These are phyloP conservation scores for Suhomyces sp. DNA, from an alignment of 805 yeast species.

Conservation along the genomic window DNA sequence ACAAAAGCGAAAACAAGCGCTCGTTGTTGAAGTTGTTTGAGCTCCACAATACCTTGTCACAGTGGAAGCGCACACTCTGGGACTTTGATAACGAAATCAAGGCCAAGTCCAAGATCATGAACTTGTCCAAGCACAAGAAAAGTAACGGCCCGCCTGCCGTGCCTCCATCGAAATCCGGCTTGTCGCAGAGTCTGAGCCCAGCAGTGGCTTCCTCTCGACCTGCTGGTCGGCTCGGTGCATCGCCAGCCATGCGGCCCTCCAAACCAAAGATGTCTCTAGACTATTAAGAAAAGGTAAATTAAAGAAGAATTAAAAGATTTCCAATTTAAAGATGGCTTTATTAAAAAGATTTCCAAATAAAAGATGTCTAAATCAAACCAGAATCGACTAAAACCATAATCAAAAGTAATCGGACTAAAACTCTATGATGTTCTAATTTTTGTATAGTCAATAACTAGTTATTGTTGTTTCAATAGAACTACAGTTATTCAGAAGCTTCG, in stretches of 20 bases:
- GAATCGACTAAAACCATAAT: no score
- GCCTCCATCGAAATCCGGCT: neutral
- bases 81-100: conserved; percentile 35
- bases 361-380: no score
- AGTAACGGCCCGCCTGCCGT: conserved; percentile 1
- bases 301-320: no score
- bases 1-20: conserved; percentile 20
- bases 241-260: neutral
- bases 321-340: no score
- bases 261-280: neutral
- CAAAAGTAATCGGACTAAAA: no score
- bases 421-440: no score
- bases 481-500: no score
- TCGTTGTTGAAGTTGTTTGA: conserved; percentile 40
- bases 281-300: no score
- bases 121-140: conserved; percentile 38
- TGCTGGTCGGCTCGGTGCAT: neutral
- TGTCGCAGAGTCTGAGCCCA: conserved; percentile 1
- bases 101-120: conserved; percentile 33
- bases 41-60: conserved; percentile 49
- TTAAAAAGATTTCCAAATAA: no score
- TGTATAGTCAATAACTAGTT: no score
- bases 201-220: neutral
- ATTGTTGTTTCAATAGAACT: no score
- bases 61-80: conserved; percentile 59